These are phyloP conservation scores for Triglochin maritima DNA, from an alignment of 106 monocot species.

Conservation along the genomic window DNA sequence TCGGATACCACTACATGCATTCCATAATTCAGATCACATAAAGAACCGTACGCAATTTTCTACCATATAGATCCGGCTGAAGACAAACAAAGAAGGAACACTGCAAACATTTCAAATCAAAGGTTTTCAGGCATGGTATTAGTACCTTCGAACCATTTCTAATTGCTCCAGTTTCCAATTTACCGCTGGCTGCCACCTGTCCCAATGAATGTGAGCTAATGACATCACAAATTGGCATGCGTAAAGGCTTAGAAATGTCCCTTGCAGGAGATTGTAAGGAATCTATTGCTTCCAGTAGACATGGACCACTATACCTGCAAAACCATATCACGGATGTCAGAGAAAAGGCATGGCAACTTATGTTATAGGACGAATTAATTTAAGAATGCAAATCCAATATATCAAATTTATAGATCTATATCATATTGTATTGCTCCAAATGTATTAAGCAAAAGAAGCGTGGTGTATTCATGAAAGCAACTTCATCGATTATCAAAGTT, in stretches of 20 bases:
- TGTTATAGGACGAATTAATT: too few relatives aligned
- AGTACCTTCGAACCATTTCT: slow-evolving; percentile 75
- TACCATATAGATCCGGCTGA: too few relatives aligned
- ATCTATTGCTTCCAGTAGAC: slow-evolving; percentile 72
- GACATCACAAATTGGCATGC: slow-evolving; percentile 86
- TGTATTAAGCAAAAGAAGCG: too few relatives aligned
- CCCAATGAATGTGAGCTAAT: slow-evolving; percentile 46
- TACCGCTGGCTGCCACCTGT: slow-evolving; percentile 69
- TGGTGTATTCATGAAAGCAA: too few relatives aligned
- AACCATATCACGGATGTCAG: not conserved
- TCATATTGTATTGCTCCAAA: too few relatives aligned
- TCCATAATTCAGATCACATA: too few relatives aligned
- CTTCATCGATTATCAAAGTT: too few relatives aligned
- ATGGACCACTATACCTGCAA: slow-evolving; percentile 60
- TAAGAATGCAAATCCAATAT: too few relatives aligned
- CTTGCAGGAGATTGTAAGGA: slow-evolving; percentile 43
- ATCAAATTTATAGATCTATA: too few relatives aligned
- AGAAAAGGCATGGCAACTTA: not conserved
- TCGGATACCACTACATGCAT: too few relatives aligned
- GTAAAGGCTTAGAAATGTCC: slow-evolving; percentile 61
- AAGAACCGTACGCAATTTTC: too few relatives aligned
- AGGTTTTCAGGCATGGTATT: too few relatives aligned
- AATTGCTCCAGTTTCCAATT: slow-evolving; percentile 78
- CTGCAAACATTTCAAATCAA: slow-evolving; percentile 7
- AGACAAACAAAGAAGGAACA: not conserved